Conservation (phyloP, 2,329 filamentous ascomycete genomes). For the Chaetomiaceae sp. region DNA sequence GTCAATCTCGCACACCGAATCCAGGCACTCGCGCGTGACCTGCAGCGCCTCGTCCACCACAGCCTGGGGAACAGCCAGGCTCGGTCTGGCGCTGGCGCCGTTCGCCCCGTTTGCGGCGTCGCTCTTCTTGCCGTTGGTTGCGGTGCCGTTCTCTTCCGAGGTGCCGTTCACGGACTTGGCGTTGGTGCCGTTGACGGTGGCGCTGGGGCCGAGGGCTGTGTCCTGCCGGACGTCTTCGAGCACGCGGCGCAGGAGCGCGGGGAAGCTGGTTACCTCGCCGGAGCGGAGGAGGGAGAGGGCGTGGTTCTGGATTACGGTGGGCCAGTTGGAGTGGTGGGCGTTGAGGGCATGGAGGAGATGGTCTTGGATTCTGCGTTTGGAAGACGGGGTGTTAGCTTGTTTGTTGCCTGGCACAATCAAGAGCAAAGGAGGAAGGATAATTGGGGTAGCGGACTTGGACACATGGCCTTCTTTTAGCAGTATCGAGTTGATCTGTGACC, state of each 20-base stretch:
- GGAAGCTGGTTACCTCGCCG: constrained; percentile 57
- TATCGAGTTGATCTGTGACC: constrained; percentile 58
- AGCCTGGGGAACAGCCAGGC: constrained; percentile 52
- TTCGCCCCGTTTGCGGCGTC: neutral
- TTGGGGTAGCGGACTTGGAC: constrained; percentile 43
- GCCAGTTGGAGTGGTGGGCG: constrained; percentile 58
- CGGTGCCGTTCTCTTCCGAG: constrained; percentile 32
- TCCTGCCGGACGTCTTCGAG: constrained; percentile 58
- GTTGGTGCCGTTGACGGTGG: constrained; percentile 33
- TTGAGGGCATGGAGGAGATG: constrained; percentile 59
- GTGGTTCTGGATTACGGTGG: constrained; percentile 55
- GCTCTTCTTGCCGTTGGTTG: constrained; percentile 31
- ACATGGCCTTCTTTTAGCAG: constrained; percentile 57
- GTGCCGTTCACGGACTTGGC: constrained; percentile 15
- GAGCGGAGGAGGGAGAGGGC: constrained; percentile 57
- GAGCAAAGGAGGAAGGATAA: neutral
- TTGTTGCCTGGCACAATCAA: neutral
- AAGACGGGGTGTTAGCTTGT: constrained; percentile 7
- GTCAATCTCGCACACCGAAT: constrained; percentile 44
- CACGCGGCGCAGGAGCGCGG: constrained; percentile 55
- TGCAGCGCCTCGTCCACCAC: constrained; percentile 61
- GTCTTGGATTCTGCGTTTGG: constrained; percentile 57
- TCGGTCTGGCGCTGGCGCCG: constrained; percentile 27
- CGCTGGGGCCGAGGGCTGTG: constrained; percentile 34
- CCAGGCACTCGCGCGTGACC: constrained; percentile 55